Evolutionary conservation across 345 rosid species (phyloP), one percentile per base, ranked within the genome.

Genomic region (Kernera saxatilis): DNA sequence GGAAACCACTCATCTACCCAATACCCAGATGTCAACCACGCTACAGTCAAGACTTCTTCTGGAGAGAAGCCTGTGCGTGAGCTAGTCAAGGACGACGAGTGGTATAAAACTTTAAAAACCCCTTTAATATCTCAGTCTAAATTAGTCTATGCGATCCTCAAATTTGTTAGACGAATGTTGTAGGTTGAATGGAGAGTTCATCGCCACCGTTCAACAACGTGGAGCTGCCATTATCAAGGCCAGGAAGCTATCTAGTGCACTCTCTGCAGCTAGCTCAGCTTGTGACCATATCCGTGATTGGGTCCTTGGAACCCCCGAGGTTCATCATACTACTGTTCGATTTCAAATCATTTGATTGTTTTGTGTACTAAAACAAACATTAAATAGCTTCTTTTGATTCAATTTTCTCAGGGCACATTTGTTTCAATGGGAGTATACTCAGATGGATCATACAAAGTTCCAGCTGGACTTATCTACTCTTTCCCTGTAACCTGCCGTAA

Each of bases 211-310:
- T 39, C 99, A 94, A 64, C 97, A 94, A 78, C 96, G 99, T 71
- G 99, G 99, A 53, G 99, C 99, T 79, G 97, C 99, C 58, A 94
- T 94, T 73, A 94, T 94, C 82, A 94, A 94, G 66, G 99, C 99
- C 5, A 70, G 99, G 69, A 94, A 91, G 73, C 76, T 91, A 2
- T 94, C 97, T 45, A 94, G 99, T 86, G 99, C 99, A 14, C 74
- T 94, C 15, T 94, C 99, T 79, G 97, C 97, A 79, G 99, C 99
- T 64, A 94, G 97, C 76, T 81, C 93, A 13, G 99, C 99, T 40
- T 94, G 99, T 72, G 99, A 94, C 71, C 99, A 94, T 81, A 91
- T 94, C 27, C 99, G 87, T 67, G 91, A 94, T 60, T 94, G 99
- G 99, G 97, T 94, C 70, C 87, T 91, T 70, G 99, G 97, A 82